Conservation (phyloP, 345 rosid genomes). For the Salix brachista region DNA sequence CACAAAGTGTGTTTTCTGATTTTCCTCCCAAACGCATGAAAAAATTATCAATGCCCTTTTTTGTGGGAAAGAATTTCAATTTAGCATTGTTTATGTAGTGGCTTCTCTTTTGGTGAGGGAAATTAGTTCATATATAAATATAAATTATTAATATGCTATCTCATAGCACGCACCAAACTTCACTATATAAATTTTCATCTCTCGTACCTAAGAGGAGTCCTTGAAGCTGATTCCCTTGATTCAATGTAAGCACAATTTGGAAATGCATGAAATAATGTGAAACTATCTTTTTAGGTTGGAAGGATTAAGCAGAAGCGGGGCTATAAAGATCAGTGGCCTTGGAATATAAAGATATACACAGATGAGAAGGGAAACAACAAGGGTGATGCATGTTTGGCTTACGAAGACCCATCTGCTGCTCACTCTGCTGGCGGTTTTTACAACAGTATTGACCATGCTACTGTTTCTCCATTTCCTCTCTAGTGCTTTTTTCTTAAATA, state of each 20-base stretch:
- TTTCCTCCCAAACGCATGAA: neutral
- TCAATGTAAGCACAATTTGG: neutral
- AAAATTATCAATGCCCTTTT: neutral
- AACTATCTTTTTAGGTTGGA: conserved; percentile 56
- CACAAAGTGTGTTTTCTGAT: neutral
- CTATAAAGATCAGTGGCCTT: conserved; percentile 97
- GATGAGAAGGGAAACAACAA: conserved; percentile 88
- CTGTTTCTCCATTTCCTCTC: neutral
- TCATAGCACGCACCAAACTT: neutral
- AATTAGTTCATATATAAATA: neutral
- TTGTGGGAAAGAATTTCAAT: neutral
- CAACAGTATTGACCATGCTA: conserved; percentile 44
- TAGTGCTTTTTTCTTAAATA: neutral
- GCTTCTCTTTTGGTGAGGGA: neutral
- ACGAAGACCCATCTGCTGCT: conserved; percentile 96
- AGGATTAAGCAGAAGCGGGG: conserved; percentile 97
- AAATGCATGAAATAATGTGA: neutral
- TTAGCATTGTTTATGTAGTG: neutral
- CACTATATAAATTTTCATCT: neutral
- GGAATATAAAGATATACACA: conserved; percentile 87
- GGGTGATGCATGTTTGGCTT: conserved; percentile 86
- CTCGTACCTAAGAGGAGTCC: neutral
- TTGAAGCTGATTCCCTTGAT: neutral
- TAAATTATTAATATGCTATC: neutral
- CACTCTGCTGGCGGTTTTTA: conserved; percentile 92